A percentile compares a stretch with the other conserved stretches of the same genome.
Conservation (phyloP, 2,329 filamentous ascomycete species). For the Microthyrium microscopicum region DNA sequence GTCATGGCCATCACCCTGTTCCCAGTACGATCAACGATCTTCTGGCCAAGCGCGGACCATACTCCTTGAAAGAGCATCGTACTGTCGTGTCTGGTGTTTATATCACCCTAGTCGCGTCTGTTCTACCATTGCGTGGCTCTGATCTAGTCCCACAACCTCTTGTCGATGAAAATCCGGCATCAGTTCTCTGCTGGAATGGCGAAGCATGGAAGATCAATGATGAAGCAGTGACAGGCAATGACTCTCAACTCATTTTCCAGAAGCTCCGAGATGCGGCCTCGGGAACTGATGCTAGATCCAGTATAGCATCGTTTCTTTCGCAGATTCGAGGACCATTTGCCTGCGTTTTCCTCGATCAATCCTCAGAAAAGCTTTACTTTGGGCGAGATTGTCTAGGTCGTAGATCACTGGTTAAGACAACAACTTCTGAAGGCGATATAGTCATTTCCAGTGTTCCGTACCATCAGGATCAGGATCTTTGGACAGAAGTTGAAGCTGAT, state of each 20-base stretch:
- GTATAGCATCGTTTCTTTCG: slow-evolving; percentile 14
- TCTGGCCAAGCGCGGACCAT: slow-evolving; percentile 6
- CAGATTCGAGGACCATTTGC: slow-evolving; percentile 57
- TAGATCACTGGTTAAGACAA: slow-evolving; percentile 48
- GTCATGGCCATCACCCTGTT: background rate
- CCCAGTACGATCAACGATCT: background rate
- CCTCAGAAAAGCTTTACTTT: slow-evolving; percentile 50
- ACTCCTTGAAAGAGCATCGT: slow-evolving; percentile 1
- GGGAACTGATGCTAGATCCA: slow-evolving; percentile 4
- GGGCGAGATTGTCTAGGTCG: slow-evolving; percentile 77
- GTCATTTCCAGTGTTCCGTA: slow-evolving; percentile 58
- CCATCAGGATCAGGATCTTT: slow-evolving; percentile 40
- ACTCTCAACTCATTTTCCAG: slow-evolving; percentile 54
- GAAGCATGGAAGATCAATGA: slow-evolving; percentile 71
- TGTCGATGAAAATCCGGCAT: slow-evolving; percentile 36
- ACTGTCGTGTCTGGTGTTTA: slow-evolving; percentile 16
- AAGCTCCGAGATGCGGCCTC: slow-evolving; percentile 31
- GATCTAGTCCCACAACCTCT: slow-evolving; percentile 59
- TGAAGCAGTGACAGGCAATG: slow-evolving; percentile 51
- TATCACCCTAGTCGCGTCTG: slow-evolving; percentile 61
- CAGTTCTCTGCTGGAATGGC: slow-evolving; percentile 88
- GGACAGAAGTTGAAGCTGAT: slow-evolving; percentile 71
- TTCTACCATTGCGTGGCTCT: slow-evolving; percentile 74
- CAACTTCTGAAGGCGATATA: slow-evolving; percentile 25
- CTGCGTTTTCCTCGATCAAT: slow-evolving; percentile 64